Base-by-base conservation (phyloP, 2,329 filamentous ascomycete species). In the Talaromyces albobiverticillius region DNA sequence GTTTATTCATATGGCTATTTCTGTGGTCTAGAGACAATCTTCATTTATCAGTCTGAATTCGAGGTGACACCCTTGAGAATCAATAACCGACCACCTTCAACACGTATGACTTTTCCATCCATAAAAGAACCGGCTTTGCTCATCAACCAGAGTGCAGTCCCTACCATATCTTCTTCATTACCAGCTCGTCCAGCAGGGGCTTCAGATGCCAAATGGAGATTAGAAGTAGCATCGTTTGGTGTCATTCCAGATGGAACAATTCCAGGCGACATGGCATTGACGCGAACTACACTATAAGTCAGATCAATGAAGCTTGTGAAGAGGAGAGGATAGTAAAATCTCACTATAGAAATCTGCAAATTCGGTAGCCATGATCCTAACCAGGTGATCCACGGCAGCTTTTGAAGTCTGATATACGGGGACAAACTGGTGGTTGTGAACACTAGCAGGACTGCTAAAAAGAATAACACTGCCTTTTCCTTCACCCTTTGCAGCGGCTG, bases 111-210 rank as follows among this genome's bases (percentile, higher is more conserved):
- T 51, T 70, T 75, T 1, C 81, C 81, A 64, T 82, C 82, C 54
- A 79, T 68, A 64, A 82, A 83, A 18, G 71, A 71, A 4, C 77
- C 78, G 7, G 73, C 74, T 45, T 76, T 78, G 3, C 76, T 73
- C n/a, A 79, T 73, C 47, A 82, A 63, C 54, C 79, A 82, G 22
- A 80, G 57, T 2, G 79, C 69, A 23, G 78, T 68, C 23, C 74
- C 78, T 0, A 73, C 73, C 22, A 81, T 66, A 57, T 82, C 79
- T 34, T 77, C 74, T 8, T 64, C 58, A 8, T 59, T 62, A 1
- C 75, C 74, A 62, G 71, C 66, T 18, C 75, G 54, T 1, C 72
- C 76, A 23, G 50, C 50, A 4, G 50, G 50, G n/a, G 45, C 25
- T 32, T 47, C 26, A n/a, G 18, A 23, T 3, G 45, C 45, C 13